Base-by-base conservation (phyloP, 208 protist genomes). In the Crithidia expoeki region DNA sequence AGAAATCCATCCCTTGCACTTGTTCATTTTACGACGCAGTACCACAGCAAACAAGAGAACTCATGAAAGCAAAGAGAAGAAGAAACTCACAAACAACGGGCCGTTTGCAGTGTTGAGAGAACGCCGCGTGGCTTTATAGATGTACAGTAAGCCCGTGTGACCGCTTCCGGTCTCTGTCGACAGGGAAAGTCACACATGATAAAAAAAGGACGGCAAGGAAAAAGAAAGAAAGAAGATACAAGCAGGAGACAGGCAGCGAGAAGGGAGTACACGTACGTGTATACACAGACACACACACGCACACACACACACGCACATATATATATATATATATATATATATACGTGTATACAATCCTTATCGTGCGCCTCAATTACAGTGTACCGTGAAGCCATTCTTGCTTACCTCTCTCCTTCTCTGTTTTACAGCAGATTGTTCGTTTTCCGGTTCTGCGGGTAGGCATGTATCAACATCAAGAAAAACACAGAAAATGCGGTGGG, bases 101-200 rank as follows among this genome's bases (percentile, higher is more conserved):
- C 12, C 38, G 12, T n/a, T 23, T 16, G 19, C 19, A n/a, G n/a
- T n/a, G n/a, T n/a, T n/a, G n/a, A n/a, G 2, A 28, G 25, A 36
- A 9, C 30, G 12, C 3, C 44, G 23, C 40, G 11, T 17, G 34
- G 33, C 25, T 2, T 2, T 33, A 23, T 33, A 49, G 36, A 49
- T 10, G 56, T 33, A 33, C 19, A 14, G n/a, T 38, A 49, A 5
- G 10, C 28, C 14, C 58, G 17, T 23, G 28, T 33, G 28, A 36
- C 1, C 23, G 17, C 17, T 36, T 40, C 17, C 21, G 44, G 42
- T 71, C 58, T 62, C 40, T 65, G 46, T 58, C 58, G 53, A 56
- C 34, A 62, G 28, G 58, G 53, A 56, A 72, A 72, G 58, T 65
- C 44, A 49, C 21, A 76, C 63, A 65, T n/a, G 25, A 40, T 36